phyloP scores from a whole-genome alignment of 1,139 yeast genomes.

The Blastobotrys illinoisensis region DNA sequence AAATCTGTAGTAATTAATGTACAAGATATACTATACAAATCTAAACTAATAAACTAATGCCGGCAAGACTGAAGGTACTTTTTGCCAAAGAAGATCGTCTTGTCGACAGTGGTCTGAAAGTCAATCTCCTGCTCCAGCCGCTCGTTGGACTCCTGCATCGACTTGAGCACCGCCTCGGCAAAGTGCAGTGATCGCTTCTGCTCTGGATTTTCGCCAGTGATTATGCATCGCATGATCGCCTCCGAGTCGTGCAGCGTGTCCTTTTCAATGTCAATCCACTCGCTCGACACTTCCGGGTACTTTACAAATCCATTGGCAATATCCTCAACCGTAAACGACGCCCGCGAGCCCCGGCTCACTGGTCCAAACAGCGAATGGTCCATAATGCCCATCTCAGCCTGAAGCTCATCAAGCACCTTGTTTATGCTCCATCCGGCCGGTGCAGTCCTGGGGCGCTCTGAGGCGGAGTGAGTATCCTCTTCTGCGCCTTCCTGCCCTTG shows the following conservation, averaged over 20 bases:
- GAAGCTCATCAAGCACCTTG: background rate
- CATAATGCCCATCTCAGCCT: background rate
- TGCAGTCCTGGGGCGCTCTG: background rate
- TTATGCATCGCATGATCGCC: background rate
- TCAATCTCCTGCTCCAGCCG: background rate
- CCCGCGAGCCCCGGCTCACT: background rate
- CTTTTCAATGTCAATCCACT: background rate
- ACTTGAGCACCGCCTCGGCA: background rate
- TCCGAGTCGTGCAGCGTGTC: background rate
- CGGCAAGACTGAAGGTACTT: background rate
- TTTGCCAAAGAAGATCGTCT: background rate
- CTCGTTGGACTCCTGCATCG: background rate
- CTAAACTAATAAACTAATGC: background rate
- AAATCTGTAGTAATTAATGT: too few species aligned
- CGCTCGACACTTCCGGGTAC: background rate
- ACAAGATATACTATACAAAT: too few species aligned
- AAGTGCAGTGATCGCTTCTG: background rate
- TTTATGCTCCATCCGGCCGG: background rate
- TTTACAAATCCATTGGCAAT: background rate
- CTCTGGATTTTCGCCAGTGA: background rate
- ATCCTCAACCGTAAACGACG: background rate
- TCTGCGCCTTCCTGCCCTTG: background rate
- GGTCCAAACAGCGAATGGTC: background rate
- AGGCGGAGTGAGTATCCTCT: background rate
- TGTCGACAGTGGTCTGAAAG: background rate